These are phyloP conservation scores for Metroxylon sagu DNA, from an alignment of 176 grass and related monocot genomes.

Conservation along the genomic window DNA sequence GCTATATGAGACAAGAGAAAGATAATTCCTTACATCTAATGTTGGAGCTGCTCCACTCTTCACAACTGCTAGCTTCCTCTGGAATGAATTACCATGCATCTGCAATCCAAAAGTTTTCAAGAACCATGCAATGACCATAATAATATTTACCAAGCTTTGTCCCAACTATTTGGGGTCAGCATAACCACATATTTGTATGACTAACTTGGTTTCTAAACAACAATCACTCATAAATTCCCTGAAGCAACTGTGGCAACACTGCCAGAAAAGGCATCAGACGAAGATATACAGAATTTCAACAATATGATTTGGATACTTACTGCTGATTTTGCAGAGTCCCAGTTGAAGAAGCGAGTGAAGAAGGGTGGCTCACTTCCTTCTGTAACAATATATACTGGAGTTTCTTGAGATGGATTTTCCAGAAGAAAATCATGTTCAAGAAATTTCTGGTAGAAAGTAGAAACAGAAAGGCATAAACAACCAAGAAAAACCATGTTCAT, in stretches of 20 bases:
- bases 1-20: too few relatives aligned
- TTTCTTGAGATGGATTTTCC: constrained; percentile 74
- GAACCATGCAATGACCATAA: too few relatives aligned
- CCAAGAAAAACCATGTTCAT: neutral
- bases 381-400: constrained; percentile 62
- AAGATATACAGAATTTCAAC: neutral
- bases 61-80: constrained; percentile 79
- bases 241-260: too few relatives aligned
- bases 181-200: too few relatives aligned
- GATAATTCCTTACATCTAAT: constrained; percentile 51
- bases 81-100: constrained; percentile 99
- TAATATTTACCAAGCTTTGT: too few relatives aligned
- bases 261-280: neutral
- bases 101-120: constrained; percentile 31
- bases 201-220: too few relatives aligned
- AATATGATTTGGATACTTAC: constrained; percentile 40
- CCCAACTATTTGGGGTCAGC: too few relatives aligned
- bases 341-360: constrained; percentile 95
- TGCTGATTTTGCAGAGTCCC: constrained; percentile 87
- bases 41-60: constrained; percentile 72
- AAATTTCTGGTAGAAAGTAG: constrained; percentile 59
- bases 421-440: constrained; percentile 84
- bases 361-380: constrained; percentile 91
- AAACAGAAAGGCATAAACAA: constrained; percentile 5
- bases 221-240: too few relatives aligned